Conservation (phyloP, 2,329 filamentous ascomycete genomes). For the Tricladium varicosporioides region DNA sequence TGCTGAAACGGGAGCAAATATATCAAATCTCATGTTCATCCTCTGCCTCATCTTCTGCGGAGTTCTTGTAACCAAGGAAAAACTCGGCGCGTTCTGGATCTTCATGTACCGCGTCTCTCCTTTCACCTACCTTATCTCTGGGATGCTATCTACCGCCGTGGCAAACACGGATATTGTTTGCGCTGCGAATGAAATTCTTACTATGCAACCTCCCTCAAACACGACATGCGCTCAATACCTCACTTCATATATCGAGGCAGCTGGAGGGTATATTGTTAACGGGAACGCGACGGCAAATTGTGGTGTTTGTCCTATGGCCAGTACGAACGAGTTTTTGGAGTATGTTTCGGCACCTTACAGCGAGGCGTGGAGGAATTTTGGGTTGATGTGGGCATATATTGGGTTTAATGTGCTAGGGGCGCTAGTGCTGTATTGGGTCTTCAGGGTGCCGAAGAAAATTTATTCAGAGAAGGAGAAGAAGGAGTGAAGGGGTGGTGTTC, state of each 20-base stretch:
- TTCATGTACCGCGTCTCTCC: constrained; percentile 81
- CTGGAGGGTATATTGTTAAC: constrained; percentile 52
- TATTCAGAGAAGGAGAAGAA: too few relatives aligned
- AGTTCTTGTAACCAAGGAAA: constrained; percentile 62
- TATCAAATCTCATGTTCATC: constrained; percentile 71
- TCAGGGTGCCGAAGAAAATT: constrained; percentile 39
- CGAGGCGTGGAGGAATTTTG: constrained; percentile 41
- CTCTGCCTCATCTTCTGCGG: constrained; percentile 68
- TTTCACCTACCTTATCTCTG: constrained; percentile 75
- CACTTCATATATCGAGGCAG: constrained; percentile 42
- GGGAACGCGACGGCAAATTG: constrained; percentile 47
- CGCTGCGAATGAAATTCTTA: constrained; percentile 63
- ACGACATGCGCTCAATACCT: constrained; percentile 61
- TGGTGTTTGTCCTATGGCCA: constrained; percentile 49
- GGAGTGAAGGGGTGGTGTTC: too few relatives aligned
- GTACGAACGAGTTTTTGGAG: constrained; percentile 51
- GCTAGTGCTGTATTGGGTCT: constrained; percentile 52
- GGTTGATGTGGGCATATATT: constrained; percentile 57
- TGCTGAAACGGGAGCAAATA: constrained; percentile 70
- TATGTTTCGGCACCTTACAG: constrained; percentile 46
- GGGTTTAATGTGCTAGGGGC: constrained; percentile 52
- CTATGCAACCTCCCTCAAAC: constrained; percentile 56
- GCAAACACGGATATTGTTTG: constrained; percentile 65
- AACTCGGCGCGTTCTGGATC: constrained; percentile 72
- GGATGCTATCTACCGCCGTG: constrained; percentile 66